These are phyloP conservation scores for Lachancea fermentati DNA, from an alignment of 805 yeast species.

Conservation along the genomic window DNA sequence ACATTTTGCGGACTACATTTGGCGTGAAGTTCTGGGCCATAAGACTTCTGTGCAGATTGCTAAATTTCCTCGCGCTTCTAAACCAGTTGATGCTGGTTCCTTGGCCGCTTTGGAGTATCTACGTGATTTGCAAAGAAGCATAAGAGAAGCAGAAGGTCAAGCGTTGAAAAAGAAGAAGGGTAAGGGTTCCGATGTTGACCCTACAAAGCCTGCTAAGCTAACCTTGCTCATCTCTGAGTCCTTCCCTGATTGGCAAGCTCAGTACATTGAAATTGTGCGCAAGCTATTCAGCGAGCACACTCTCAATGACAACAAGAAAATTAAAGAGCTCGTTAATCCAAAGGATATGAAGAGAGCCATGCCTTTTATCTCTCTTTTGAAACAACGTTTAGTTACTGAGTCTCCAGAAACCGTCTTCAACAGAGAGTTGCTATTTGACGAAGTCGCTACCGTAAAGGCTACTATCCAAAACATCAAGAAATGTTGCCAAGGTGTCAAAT, in stretches of 20 bases:
- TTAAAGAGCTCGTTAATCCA: conserved; percentile 60
- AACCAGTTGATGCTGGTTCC: conserved; percentile 56
- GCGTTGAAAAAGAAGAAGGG: conserved; percentile 86
- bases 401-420: conserved; percentile 76
- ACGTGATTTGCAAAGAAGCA: conserved; percentile 68
- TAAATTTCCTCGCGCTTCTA: conserved; percentile 70
- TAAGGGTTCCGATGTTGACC: conserved; percentile 68
- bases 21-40: conserved; percentile 73
- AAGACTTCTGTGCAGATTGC: conserved; percentile 65
- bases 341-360: conserved; percentile 96
- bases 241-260: conserved; percentile 91
- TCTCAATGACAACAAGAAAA: conserved; percentile 57
- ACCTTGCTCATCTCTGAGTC: conserved; percentile 68
- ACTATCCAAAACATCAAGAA: conserved; percentile 52
- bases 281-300: conserved; percentile 61
- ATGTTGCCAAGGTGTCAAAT: conserved; percentile 55
- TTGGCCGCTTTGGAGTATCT: conserved; percentile 73
- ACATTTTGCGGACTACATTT: conserved; percentile 87
- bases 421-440: conserved; percentile 82
- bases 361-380: conserved; percentile 89
- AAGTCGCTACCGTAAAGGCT: conserved; percentile 56
- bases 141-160: conserved; percentile 90
- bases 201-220: conserved; percentile 64
- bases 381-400: conserved; percentile 68
- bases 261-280: conserved; percentile 74